Percentiles rank a stretch among this genome's conserved stretches.
These are phyloP conservation scores for Wolfiporia cocos DNA, from an alignment of 1,284 basidiomycete genomes.

Conservation along the genomic window DNA sequence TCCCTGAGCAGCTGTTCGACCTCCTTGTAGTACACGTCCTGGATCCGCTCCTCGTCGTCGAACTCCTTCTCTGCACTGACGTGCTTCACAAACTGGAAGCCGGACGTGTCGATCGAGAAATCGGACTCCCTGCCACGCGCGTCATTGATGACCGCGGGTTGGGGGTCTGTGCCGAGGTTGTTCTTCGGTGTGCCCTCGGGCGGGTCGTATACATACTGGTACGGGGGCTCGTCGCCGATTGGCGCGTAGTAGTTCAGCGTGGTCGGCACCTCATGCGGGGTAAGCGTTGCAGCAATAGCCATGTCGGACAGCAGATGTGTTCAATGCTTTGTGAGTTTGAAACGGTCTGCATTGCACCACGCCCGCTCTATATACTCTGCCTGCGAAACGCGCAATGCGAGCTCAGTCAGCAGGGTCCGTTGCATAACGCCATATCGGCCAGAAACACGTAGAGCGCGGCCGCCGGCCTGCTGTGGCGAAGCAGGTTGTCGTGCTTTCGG, in stretches of 20 bases:
- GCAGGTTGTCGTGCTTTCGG: constrained; percentile 4
- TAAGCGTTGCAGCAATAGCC: constrained; percentile 23
- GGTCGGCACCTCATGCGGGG: constrained; percentile 25
- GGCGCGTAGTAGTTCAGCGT: constrained; percentile 27
- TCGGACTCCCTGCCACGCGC: constrained; percentile 29
- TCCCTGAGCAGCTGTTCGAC: constrained; percentile 37
- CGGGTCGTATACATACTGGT: constrained; percentile 20
- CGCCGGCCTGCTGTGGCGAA: neutral
- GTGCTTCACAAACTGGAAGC: constrained; percentile 34
- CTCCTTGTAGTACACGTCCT: constrained; percentile 34
- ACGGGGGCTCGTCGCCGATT: constrained; percentile 20
- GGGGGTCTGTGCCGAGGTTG: constrained; percentile 22
- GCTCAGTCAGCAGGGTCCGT: constrained; percentile 5
- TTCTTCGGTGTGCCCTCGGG: constrained; percentile 15
- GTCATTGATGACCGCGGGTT: constrained; percentile 23
- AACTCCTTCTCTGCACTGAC: constrained; percentile 35
- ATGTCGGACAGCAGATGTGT: too few relatives aligned
- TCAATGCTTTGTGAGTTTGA: too few relatives aligned
- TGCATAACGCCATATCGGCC: neutral
- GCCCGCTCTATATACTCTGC: neutral
- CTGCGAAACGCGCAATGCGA: neutral
- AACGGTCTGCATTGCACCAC: neutral
- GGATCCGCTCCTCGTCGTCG: constrained; percentile 33
- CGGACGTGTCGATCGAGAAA: constrained; percentile 33
- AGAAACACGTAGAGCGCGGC: neutral